These are phyloP conservation scores for Quercus tomentella DNA, from an alignment of 331 rosid genomes.

Conservation along the genomic window DNA sequence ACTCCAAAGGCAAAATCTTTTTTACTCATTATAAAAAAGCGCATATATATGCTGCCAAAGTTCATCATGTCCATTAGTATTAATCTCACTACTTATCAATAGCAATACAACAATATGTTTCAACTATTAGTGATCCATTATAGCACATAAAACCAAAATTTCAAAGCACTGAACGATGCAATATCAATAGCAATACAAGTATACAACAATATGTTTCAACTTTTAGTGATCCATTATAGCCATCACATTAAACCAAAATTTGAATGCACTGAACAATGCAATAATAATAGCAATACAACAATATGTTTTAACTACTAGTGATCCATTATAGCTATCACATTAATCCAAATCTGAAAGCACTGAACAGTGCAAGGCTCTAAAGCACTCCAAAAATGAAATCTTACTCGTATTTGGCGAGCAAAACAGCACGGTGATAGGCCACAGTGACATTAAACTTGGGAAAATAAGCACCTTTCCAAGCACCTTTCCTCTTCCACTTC, in stretches of 20 bases:
- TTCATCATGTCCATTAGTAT: neutral
- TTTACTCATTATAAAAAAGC: too few relatives aligned
- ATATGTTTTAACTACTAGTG: neutral
- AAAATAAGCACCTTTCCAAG: slow-evolving; percentile 93
- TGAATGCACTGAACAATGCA: too few relatives aligned
- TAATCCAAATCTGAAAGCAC: neutral
- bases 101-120: too few relatives aligned
- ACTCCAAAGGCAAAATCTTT: too few relatives aligned
- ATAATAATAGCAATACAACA: too few relatives aligned
- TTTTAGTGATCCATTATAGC: neutral
- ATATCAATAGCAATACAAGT: too few relatives aligned
- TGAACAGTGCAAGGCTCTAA: neutral
- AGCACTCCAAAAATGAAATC: neutral
- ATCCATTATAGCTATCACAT: neutral
- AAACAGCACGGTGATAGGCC: slow-evolving; percentile 86
- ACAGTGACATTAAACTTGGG: slow-evolving; percentile 80
- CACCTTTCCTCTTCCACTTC: slow-evolving; percentile 90
- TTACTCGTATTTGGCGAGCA: slow-evolving; percentile 80
- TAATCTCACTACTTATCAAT: too few relatives aligned
- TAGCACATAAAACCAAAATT: too few relatives aligned
- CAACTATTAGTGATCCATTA: too few relatives aligned
- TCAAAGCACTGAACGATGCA: too few relatives aligned
- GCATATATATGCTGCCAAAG: too few relatives aligned
- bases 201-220: neutral
- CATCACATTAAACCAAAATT: neutral